phyloP scores from a whole-genome alignment of 2,329 filamentous ascomycete species.

The Fusarium solani-melongenae region DNA sequence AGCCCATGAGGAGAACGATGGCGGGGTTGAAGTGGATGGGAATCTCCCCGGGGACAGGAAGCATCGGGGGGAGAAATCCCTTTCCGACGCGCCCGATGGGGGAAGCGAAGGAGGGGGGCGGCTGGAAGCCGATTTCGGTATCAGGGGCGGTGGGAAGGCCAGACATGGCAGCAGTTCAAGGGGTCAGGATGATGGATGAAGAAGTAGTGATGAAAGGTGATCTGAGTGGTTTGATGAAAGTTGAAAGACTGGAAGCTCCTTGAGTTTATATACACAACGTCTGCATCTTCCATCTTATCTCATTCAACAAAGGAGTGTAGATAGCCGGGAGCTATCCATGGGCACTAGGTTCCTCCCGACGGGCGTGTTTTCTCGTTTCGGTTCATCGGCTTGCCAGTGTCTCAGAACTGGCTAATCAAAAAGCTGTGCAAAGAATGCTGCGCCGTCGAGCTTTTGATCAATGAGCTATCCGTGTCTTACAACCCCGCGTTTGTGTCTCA shows the following conservation, averaged over 20 bases:
- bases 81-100: conserved; percentile 1
- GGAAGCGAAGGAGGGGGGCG: conserved; percentile 12
- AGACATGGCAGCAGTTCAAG: conserved; percentile 19
- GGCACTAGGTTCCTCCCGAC: neutral
- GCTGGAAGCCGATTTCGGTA: conserved; percentile 36
- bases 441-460: neutral
- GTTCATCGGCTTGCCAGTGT: neutral
- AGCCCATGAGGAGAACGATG: conserved; percentile 35
- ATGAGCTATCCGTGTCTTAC: neutral
- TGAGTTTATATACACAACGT: conserved; percentile 2
- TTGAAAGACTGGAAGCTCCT: neutral
- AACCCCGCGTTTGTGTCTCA: conserved; percentile 1
- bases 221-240: neutral
- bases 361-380: neutral
- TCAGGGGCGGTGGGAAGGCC: conserved; percentile 40
- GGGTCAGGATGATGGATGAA: neutral
- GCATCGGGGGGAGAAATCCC: neutral
- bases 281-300: neutral
- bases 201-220: neutral
- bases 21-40: conserved; percentile 34
- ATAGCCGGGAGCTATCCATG: neutral
- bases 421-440: neutral
- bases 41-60: conserved; percentile 8
- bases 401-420: neutral
- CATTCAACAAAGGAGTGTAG: neutral